Evolutionary conservation across 2,329 filamentous ascomycete genomes (phyloP), one percentile per base, ranked within the genome.

Genomic region (Fusarium pseudocircinatum): DNA sequence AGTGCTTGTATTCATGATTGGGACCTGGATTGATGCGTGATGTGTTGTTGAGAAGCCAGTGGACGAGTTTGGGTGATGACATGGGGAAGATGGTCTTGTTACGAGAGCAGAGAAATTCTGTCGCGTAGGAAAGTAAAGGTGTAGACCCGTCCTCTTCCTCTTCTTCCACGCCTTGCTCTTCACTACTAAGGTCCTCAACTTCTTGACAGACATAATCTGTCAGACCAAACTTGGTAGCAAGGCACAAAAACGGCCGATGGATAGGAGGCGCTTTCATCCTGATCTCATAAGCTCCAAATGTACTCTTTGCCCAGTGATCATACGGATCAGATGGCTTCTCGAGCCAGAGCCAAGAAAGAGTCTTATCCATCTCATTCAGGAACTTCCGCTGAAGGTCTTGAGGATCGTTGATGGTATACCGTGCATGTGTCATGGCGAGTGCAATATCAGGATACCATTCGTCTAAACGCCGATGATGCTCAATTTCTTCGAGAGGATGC

Each of bases 361-460:
- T n/a, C 26, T 66, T 59, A 22, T 67, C 32, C 60, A 67, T 65
- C 43, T 66, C 60, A 13, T 66, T 58, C 14, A 66, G 2, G 14
- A 65, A 39, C 2, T 13, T 36, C 2, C n/a, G 30, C 37, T 37
- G 32, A 15, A 65, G 32, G 8, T 11, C 10, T 12, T 26, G 10
- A 0, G 37, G 16, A 26, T 81, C 78, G 3, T 70, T 64, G 5
- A 22, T 26, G 24, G 80, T 66, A 54, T 79, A 70, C 24, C 82
- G 72, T 9, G 81, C 80, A 50, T 83, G 82, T 1, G 81, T 79
- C 72, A 83, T 77, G n/a, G 81, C 80, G 4, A 83, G 75, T 1
- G 78, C 79, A 57, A 83, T 82, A 11, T 81, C 81, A 0, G 82
- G 81, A 49, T 81, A 83, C 82, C 81, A 83, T 44, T 83, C 82